Percentiles rank a stretch among this genome's conserved stretches.
phyloP scores from a whole-genome alignment of 164 flowering plant species.

The Taxillus chinensis region DNA sequence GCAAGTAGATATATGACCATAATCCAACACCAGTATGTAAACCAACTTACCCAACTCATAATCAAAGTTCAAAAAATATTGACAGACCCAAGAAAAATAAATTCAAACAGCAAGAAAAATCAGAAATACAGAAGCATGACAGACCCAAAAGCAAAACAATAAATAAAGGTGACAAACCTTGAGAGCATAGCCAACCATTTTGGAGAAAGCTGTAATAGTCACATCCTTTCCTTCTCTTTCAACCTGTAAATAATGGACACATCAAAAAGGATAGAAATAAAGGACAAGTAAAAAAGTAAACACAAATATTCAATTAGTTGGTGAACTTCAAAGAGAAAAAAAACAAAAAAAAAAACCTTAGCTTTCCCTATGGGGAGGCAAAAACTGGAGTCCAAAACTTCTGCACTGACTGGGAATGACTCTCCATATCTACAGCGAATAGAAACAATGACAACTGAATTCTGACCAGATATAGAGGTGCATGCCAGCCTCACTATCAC shows the following conservation, averaged over 20 bases:
- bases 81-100: too few species aligned
- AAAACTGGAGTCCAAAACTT: conserved; percentile 83
- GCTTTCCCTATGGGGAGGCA: conserved; percentile 89
- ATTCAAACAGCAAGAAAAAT: background rate
- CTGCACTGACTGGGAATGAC: conserved; percentile 78
- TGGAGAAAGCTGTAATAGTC: conserved; percentile 80
- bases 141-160: background rate
- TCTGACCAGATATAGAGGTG: background rate
- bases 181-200: conserved; percentile 85
- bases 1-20: too few species aligned
- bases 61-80: too few species aligned
- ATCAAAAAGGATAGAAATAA: background rate
- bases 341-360: conserved; percentile 35
- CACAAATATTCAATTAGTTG: background rate
- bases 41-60: too few species aligned
- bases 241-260: conserved; percentile 33
- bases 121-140: too few species aligned
- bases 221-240: conserved; percentile 86
- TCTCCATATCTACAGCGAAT: conserved; percentile 73
- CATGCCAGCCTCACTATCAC: background rate
- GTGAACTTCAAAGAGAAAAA: background rate
- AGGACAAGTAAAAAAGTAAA: background rate
- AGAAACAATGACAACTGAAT: background rate
- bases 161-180: conserved; percentile 42
- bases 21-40: too few species aligned